Base-by-base conservation (phyloP, 73 alveolate species). In the Uronychia binucleata region DNA sequence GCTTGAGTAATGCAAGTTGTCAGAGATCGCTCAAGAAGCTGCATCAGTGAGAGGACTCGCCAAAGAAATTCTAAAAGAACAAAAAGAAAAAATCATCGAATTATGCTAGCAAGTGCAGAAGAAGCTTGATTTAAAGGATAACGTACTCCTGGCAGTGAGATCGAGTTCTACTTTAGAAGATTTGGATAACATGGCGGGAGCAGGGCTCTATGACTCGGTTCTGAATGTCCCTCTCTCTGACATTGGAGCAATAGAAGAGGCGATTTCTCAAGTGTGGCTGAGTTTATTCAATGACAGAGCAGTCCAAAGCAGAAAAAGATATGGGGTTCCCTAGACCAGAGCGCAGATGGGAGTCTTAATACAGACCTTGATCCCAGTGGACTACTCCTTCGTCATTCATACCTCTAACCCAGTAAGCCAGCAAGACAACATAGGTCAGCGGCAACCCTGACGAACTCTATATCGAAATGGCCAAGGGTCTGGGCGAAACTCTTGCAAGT, bases 401-500 rank as follows among this genome's bases (percentile, higher is more conserved):
- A 94, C 99, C 32, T 58, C 87, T 46, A 93, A 96, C 86, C 98
- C 98, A 0, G 93, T 95, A 34, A 93, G 90, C 78, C 75, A 19
- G n/a, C 19, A 46, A 19, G 5, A 11, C 19, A 46, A 46, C 67
- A 46, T 46, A 46, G 67, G 19, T 46, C 19, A 11, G n/a, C 19
- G n/a, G 90, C 30, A 89, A 93, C 79, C 75, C 80, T 46, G 86
- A 95, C 33, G 97, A 91, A 75, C 94, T 95, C 46, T 96, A 96
- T 88, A 93, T 96, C 27, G 99, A 96, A 88, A 86, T 96, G 81
- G 98, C 98, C 30, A 86, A 88, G 30, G 99, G 99, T 33, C 77
- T 96, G 34, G 99, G 99, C 25, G 99, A 96, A 85, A 96, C 99
- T n/a, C 93, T 96, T 74, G 99, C 99, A 0, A 91, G 94, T 59